phyloP scores from a whole-genome alignment of 768 basidiomycete genomes.

The Paxillus ammoniavirescens region DNA sequence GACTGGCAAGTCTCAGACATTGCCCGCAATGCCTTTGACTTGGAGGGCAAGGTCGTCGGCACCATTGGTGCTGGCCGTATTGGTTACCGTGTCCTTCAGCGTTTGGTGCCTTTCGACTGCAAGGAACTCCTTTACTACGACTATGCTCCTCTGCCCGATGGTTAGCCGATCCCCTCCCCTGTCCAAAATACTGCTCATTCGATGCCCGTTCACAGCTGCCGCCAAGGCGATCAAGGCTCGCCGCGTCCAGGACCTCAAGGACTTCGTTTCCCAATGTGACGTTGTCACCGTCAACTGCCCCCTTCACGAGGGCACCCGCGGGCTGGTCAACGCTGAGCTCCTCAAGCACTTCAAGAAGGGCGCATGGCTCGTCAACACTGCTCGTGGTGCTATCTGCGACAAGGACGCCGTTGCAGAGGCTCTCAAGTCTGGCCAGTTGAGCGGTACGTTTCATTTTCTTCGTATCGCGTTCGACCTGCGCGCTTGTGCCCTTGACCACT shows the following conservation, averaged over 20 bases:
- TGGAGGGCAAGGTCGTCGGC: constrained; percentile 89
- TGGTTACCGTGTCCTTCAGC: constrained; percentile 84
- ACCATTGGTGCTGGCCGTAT: constrained; percentile 85
- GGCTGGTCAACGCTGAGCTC: constrained; percentile 79
- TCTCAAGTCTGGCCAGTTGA: constrained; percentile 70
- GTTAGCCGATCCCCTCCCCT: constrained; percentile 27
- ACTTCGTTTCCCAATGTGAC: constrained; percentile 61
- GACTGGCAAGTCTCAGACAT: constrained; percentile 87
- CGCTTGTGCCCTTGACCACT: background rate
- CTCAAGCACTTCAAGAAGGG: constrained; percentile 90
- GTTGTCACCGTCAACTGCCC: constrained; percentile 88
- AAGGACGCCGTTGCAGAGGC: constrained; percentile 78
- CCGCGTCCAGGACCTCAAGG: constrained; percentile 76
- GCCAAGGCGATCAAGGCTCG: constrained; percentile 65
- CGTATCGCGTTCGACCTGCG: background rate
- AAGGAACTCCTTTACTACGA: constrained; percentile 92
- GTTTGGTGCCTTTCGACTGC: constrained; percentile 78
- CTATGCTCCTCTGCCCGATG: constrained; percentile 68
- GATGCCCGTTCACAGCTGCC: constrained; percentile 42
- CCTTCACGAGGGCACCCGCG: constrained; percentile 80
- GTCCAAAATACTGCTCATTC: background rate
- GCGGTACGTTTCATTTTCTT: constrained; percentile 36
- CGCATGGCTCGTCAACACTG: constrained; percentile 91
- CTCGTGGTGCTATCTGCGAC: constrained; percentile 89
- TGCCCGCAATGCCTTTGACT: constrained; percentile 81